Percentiles rank a stretch among this genome's conserved stretches.
These are phyloP conservation scores for Limonomyces culmigenus DNA, from an alignment of 1,284 basidiomycete genomes.

Conservation along the genomic window DNA sequence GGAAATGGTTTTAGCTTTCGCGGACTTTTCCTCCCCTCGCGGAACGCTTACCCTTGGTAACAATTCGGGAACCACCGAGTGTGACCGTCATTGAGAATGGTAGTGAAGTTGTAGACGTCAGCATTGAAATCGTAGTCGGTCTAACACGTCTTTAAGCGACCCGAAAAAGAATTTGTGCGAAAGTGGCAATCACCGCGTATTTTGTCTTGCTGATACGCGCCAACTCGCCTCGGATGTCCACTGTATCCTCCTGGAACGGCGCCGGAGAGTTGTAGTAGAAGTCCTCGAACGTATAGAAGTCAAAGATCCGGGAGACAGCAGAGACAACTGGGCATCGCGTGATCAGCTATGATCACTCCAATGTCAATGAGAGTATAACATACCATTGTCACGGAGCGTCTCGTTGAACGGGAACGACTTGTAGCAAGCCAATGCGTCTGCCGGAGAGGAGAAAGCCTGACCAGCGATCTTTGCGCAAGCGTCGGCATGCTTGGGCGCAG, in stretches of 20 bases:
- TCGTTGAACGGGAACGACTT: conserved; percentile 49
- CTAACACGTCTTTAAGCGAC: conserved; percentile 12
- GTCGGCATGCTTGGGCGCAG: too few relatives aligned
- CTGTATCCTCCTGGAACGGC: conserved; percentile 43
- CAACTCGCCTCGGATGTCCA: conserved; percentile 33
- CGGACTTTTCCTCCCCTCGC: too few relatives aligned
- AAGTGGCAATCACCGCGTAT: conserved; percentile 19
- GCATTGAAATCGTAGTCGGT: conserved; percentile 49
- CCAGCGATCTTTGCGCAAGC: conserved; percentile 34
- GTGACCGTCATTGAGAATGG: conserved; percentile 45
- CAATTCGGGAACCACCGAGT: conserved; percentile 46
- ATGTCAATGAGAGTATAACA: conserved; percentile 51
- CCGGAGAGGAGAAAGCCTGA: conserved; percentile 26
- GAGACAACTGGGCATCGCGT: conserved; percentile 40
- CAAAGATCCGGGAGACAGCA: conserved; percentile 35
- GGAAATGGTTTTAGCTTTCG: too few relatives aligned
- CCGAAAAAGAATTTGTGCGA: background rate
- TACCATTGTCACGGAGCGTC: conserved; percentile 43
- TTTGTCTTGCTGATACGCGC: conserved; percentile 27
- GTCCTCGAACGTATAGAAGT: conserved; percentile 51
- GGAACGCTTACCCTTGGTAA: too few relatives aligned
- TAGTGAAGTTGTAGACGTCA: conserved; percentile 37
- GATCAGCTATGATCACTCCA: conserved; percentile 41
- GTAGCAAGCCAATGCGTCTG: conserved; percentile 38
- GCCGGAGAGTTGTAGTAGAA: conserved; percentile 40